Conservation (phyloP, 768 basidiomycete species). For the Leucocoprinus leucothites region DNA sequence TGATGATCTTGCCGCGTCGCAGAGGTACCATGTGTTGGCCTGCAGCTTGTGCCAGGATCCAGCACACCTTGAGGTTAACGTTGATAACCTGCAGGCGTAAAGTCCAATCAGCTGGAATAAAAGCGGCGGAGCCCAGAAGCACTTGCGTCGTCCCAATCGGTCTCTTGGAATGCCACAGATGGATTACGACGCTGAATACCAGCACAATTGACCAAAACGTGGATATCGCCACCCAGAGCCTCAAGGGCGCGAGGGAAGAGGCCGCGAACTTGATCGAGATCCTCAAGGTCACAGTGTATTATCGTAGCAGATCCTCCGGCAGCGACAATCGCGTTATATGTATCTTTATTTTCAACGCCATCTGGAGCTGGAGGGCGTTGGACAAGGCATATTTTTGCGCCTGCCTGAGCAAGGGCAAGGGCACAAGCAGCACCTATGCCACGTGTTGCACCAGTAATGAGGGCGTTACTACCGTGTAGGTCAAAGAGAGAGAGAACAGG, state of each 20-base stretch:
- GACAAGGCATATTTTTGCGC: conserved; percentile 44
- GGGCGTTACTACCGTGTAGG: conserved; percentile 61
- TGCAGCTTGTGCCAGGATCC: conserved; percentile 83
- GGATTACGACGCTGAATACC: conserved; percentile 58
- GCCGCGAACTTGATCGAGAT: conserved; percentile 36
- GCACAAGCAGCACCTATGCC: conserved; percentile 56
- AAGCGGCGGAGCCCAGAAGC: background rate
- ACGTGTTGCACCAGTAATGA: conserved; percentile 80
- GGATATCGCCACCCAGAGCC: conserved; percentile 36
- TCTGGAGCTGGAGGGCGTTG: conserved; percentile 27
- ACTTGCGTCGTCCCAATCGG: conserved; percentile 66
- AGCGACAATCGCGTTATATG: conserved; percentile 29
- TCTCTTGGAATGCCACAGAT: conserved; percentile 60
- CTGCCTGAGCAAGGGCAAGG: conserved; percentile 46
- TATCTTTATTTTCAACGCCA: conserved; percentile 14
- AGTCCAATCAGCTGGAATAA: conserved; percentile 5
- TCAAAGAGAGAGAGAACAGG: conserved; percentile 60
- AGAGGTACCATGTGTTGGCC: conserved; percentile 85
- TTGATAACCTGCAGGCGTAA: conserved; percentile 59
- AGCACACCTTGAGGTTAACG: conserved; percentile 86
- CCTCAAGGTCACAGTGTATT: conserved; percentile 39
- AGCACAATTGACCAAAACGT: conserved; percentile 72
- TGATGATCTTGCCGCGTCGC: conserved; percentile 67
- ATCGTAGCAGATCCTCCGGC: conserved; percentile 21
- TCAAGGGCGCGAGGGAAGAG: conserved; percentile 40